Conservation (phyloP, 2,329 filamentous ascomycete genomes). For the Monosporascus sp. region DNA sequence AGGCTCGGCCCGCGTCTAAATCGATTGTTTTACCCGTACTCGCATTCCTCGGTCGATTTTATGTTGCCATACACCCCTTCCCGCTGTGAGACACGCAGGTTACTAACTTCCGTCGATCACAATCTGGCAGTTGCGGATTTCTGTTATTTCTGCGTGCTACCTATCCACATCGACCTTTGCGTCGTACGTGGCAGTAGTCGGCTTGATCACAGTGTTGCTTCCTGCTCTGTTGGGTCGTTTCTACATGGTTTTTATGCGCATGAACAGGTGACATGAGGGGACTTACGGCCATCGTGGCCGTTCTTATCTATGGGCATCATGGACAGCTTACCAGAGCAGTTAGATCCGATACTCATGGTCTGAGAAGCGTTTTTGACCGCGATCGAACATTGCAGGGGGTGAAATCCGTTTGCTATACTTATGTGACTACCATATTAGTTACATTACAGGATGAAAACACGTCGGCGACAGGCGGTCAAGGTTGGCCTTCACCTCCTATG, state of each 20-base stretch:
- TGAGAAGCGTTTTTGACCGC: neutral
- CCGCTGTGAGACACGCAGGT: neutral
- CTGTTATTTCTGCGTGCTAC: neutral
- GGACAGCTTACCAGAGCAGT: neutral
- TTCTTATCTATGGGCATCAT: neutral
- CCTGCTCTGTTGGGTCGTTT: neutral
- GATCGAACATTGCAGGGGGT: neutral
- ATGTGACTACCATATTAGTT: constrained; percentile 13
- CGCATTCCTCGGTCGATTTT: too few species aligned
- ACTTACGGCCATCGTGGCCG: neutral
- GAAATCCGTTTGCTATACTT: constrained; percentile 12
- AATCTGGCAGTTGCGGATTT: constrained; percentile 1
- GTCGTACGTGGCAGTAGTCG: too few species aligned
- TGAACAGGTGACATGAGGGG: neutral
- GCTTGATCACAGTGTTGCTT: neutral
- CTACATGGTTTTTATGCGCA: neutral
- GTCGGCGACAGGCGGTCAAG: neutral
- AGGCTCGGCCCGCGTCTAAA: too few species aligned
- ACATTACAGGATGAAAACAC: neutral
- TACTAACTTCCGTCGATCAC: neutral
- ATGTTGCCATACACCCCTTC: neutral
- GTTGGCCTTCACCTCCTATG: too few species aligned
- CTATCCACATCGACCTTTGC: too few species aligned
- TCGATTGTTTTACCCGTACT: too few species aligned
- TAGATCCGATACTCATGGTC: neutral